Evolutionary conservation across 1,284 basidiomycete species (phyloP), one percentile per base, ranked within the genome.

Genomic region (Mixia osmundae): DNA sequence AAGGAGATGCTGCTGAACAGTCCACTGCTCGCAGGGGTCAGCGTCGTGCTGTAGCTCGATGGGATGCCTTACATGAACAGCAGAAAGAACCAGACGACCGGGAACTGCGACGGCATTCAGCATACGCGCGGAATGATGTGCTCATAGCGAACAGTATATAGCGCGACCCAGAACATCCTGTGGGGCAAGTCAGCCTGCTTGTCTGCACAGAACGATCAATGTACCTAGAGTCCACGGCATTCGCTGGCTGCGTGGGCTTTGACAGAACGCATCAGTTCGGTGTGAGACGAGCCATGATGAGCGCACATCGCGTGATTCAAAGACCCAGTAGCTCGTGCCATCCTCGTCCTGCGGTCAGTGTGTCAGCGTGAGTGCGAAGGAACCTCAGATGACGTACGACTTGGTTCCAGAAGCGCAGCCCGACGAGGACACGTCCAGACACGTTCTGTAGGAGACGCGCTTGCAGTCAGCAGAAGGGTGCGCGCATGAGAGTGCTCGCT

Each of bases 361-460:
- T 14, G 7, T n/a, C 15, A 30, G 14, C 20, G 9, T 9, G 5
- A n/a, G 19, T 11, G n/a, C 25, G 9, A 18, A 9, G 14, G 25
- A 36, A 30, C 43, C 29, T 20, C 47, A 47, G 36, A 41, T 45
- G 3, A 44, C 43, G 16, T 38, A 91, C 82, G 10, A 94, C 82
- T 57, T 91, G 83, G 54, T 91, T 94, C 85, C 85, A 94, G 53
- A 85, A 94, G 38, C 85, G 66, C 44, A 94, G 59, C 9, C 85
- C 85, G 8, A 91, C 85, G 9, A 94, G 62, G 8, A 75, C 80
- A 43, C 87, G 63, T 2, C 85, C 85, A 1, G 83, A 71, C 16
- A 94, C 79, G 51, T 94, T 94, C 73, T 85, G 47, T 41, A 23
- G 19, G 16, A 18, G 14, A 11, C 14, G 15, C 19, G 24, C 5